These are phyloP conservation scores for Cyberlindnera mississippiensis DNA, from an alignment of 805 yeast species.

Conservation along the genomic window DNA sequence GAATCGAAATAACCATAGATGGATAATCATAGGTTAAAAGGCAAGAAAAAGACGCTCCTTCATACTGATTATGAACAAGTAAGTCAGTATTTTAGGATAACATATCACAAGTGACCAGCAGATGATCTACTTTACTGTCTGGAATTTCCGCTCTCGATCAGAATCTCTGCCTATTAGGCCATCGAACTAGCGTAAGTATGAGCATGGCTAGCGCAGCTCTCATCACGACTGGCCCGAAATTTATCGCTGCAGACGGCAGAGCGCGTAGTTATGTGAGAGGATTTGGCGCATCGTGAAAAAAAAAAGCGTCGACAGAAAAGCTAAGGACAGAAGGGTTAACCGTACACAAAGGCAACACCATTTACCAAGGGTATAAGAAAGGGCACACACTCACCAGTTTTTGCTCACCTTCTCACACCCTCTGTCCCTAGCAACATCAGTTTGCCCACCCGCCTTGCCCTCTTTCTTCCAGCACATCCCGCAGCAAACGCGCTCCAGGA, in stretches of 20 bases:
- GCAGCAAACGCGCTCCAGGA: constrained; percentile 5
- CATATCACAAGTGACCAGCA: too few relatives aligned
- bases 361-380: constrained; percentile 1
- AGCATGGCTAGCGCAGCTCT: constrained; percentile 1
- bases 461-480: neutral
- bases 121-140: too few relatives aligned
- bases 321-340: neutral
- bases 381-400: neutral
- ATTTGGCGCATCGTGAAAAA: constrained; percentile 2
- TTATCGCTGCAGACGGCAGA: too few relatives aligned
- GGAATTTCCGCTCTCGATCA: too few relatives aligned
- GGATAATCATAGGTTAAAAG: too few relatives aligned
- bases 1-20: too few relatives aligned
- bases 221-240: neutral
- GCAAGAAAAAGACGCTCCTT: too few relatives aligned
- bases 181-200: too few relatives aligned
- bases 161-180: too few relatives aligned
- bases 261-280: too few relatives aligned
- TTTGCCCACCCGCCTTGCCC: neutral
- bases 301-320: constrained; percentile 12
- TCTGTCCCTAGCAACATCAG: neutral
- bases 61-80: too few relatives aligned
- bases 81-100: too few relatives aligned
- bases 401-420: neutral
- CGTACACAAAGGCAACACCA: neutral